Evolutionary conservation across 2,329 filamentous ascomycete species (phyloP).

Genomic region (Amesomyces nigricolor): DNA sequence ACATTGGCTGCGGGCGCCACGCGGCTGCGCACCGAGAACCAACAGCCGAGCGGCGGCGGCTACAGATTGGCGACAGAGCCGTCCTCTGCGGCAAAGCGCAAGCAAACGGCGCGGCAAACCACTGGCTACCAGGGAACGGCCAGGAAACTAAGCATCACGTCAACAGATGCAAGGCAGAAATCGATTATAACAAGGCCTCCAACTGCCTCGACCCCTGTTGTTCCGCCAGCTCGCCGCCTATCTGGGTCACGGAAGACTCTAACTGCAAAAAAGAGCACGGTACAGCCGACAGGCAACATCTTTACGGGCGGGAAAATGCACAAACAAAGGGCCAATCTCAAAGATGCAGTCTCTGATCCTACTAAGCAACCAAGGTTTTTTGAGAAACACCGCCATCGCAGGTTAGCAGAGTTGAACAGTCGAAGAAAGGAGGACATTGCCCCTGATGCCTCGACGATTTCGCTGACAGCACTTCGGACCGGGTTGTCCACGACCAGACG

Average conservation of each 20-base stretch:
- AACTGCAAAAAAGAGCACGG: conserved; percentile 21
- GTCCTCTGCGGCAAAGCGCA: conserved; percentile 7
- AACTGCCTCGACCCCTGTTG: not conserved
- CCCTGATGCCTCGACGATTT: conserved; percentile 30
- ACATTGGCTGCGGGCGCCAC: not conserved
- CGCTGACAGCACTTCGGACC: conserved; percentile 29
- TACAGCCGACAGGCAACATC: conserved; percentile 34
- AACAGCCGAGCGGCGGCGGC: not conserved
- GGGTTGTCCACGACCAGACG: conserved; percentile 21
- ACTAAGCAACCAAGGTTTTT: conserved; percentile 39
- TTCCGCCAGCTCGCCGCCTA: not conserved
- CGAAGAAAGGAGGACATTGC: conserved; percentile 42
- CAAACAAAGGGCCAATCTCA: conserved; percentile 35
- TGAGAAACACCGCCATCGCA: conserved; percentile 32
- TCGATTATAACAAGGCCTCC: conserved; percentile 1
- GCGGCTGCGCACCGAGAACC: not conserved
- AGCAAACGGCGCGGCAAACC: conserved; percentile 5
- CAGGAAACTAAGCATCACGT: conserved; percentile 19
- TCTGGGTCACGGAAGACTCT: conserved; percentile 6
- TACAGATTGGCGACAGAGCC: not conserved
- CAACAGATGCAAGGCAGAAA: conserved; percentile 15
- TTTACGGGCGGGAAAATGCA: conserved; percentile 40
- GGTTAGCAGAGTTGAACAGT: conserved; percentile 38
- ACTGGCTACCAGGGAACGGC: conserved; percentile 29
- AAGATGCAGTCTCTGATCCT: conserved; percentile 38